Conservation (phyloP, 805 yeast genomes). For the Naumovozyma castellii region DNA sequence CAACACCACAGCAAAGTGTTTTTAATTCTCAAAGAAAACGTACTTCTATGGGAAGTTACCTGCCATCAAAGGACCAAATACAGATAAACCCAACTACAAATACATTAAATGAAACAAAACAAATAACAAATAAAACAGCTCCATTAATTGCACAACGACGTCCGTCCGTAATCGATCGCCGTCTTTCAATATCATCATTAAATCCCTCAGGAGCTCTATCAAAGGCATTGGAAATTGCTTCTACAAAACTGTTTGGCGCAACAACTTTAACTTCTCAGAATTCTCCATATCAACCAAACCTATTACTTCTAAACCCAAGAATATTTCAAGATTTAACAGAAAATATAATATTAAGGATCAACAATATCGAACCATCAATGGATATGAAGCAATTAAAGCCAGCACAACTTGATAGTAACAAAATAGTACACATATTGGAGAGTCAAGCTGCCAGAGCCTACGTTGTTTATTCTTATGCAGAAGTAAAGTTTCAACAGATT, state of each 20-base stretch:
- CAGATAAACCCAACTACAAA: neutral
- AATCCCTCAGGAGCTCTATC: slow-evolving; percentile 83
- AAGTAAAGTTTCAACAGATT: slow-evolving; percentile 78
- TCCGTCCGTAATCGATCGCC: slow-evolving; percentile 54
- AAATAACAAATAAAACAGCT: neutral
- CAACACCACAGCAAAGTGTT: neutral
- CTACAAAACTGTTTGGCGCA: slow-evolving; percentile 73
- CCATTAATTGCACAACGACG: slow-evolving; percentile 35
- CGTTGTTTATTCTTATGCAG: slow-evolving; percentile 81
- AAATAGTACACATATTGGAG: slow-evolving; percentile 46
- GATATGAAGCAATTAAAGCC: slow-evolving; percentile 4
- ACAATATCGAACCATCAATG: slow-evolving; percentile 17
- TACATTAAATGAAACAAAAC: neutral
- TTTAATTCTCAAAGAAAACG: too few relatives aligned
- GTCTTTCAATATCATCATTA: slow-evolving; percentile 54
- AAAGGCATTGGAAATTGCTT: slow-evolving; percentile 78
- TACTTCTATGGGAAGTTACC: too few relatives aligned
- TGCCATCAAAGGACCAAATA: too few relatives aligned
- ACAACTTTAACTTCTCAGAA: slow-evolving; percentile 15
- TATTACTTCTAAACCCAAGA: slow-evolving; percentile 20
- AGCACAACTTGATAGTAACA: slow-evolving; percentile 10
- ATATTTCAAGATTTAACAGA: slow-evolving; percentile 26
- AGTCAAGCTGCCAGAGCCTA: slow-evolving; percentile 81
- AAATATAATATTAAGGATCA: slow-evolving; percentile 23
- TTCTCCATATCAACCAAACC: slow-evolving; percentile 11